Evolutionary conservation across 129 eudicot species (phyloP), one percentile per base, ranked within the genome.

Genomic region (Ambrosia trifida): DNA sequence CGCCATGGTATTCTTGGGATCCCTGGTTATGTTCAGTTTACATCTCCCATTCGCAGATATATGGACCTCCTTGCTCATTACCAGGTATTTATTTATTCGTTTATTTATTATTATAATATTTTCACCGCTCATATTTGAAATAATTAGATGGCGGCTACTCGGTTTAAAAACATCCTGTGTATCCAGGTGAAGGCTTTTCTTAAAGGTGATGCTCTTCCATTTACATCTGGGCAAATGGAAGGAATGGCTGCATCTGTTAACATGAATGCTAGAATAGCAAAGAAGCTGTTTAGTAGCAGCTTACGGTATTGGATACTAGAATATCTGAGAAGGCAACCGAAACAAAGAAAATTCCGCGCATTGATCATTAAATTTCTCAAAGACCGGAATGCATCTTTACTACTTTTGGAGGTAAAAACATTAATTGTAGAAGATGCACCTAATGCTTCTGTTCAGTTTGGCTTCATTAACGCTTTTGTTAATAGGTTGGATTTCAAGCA

Each of bases 51-150:
- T 13, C 89, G 99, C 4, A 84, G 99, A 95, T 95, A 88, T 72
- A 84, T 95, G 96, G 99, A 95, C 79, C 99, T 95, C 76, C 89
- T 90, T 66, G 97, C 96, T 63, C 99, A 95, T 84, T 95, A 95
- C 80, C 99, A 95, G 94, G 99, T 85, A 40, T 17, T n/a, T 1
- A 24, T 40, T 19, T 12, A 8, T 64, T 11, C 47, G 9, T 11
- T 59, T 5, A 8, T 16, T 41, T 46, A 28, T 50, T 7, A 11
- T 13, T 51, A 20, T 1, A 24, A 14, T 4, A 32, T 46, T 57
- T 72, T 41, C 14, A 31, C 2, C n/a, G 0, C 35, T 14, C 28
- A 2, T 58, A 45, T 35, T 57, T 35, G 2, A 17, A 40, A 12
- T 54, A 52, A 38, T 40, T 40, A 40, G 6, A 40, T 7, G 44